Percentiles rank a stretch among this genome's conserved stretches.
These are phyloP conservation scores for Penicillium desertorum DNA, from an alignment of 495 filamentous ascomycete genomes.

Conservation along the genomic window DNA sequence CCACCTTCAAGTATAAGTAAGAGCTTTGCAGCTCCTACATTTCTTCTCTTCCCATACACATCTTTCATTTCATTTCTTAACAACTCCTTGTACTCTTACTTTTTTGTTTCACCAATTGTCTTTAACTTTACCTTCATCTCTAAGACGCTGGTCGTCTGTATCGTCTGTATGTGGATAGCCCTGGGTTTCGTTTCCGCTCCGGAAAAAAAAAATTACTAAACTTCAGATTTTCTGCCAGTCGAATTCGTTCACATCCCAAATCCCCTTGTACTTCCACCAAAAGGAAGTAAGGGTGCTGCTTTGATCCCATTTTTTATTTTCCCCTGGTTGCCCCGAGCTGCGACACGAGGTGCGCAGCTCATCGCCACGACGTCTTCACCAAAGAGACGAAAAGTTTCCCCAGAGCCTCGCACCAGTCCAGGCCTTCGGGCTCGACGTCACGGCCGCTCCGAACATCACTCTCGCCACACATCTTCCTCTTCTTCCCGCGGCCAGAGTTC, in stretches of 20 bases:
- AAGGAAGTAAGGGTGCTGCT: conserved; percentile 13
- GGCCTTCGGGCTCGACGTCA: conserved; percentile 41
- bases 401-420: conserved; percentile 51
- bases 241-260: conserved; percentile 10
- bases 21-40: background rate
- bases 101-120: background rate
- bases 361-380: conserved; percentile 81
- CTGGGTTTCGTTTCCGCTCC: conserved; percentile 17
- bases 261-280: conserved; percentile 6
- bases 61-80: background rate
- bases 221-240: conserved; percentile 25
- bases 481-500: conserved; percentile 35
- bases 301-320: conserved; percentile 13
- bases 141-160: background rate
- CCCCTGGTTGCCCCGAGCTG: conserved; percentile 43
- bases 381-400: conserved; percentile 83
- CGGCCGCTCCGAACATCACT: conserved; percentile 35
- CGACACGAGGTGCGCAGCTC: conserved; percentile 63
- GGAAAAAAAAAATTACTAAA: conserved; percentile 20
- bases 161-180: conserved; percentile 9
- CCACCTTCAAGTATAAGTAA: background rate
- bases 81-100: background rate
- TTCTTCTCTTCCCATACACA: background rate
- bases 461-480: conserved; percentile 35
- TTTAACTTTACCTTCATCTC: background rate